Percentiles rank a stretch among this genome's conserved stretches.
Evolutionary conservation across 169 alveolate species (phyloP).

Genomic region (Plasmodium ovale): DNA sequence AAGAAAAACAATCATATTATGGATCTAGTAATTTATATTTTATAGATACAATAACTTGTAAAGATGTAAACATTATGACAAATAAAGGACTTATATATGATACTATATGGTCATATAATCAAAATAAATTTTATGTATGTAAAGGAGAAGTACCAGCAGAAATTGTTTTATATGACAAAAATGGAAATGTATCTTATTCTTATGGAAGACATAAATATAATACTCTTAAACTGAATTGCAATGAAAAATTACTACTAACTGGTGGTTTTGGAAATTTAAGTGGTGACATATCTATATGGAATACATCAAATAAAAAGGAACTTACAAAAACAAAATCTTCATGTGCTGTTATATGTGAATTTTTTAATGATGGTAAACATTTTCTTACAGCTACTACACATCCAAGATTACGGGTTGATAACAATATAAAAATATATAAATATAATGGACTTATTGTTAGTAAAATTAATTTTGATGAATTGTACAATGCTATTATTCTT

Average conservation of each 20-base stretch:
- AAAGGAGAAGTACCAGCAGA: constrained; percentile 85
- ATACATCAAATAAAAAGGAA: constrained; percentile 80
- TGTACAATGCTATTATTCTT: constrained; percentile 76
- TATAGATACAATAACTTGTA: constrained; percentile 59
- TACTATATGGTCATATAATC: constrained; percentile 81
- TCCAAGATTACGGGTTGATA: constrained; percentile 93
- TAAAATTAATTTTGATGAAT: constrained; percentile 80
- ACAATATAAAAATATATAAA: constrained; percentile 86
- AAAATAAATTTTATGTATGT: constrained; percentile 80
- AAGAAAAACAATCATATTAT: constrained; percentile 81
- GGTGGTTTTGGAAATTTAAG: constrained; percentile 94
- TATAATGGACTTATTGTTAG: constrained; percentile 85
- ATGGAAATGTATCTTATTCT: constrained; percentile 78
- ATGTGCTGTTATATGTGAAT: constrained; percentile 87
- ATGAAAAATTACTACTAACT: constrained; percentile 84
- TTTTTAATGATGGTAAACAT: constrained; percentile 85
- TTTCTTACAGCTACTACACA: constrained; percentile 90
- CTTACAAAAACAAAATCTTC: constrained; percentile 82
- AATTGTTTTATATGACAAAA: constrained; percentile 77
- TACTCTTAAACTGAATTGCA: constrained; percentile 86
- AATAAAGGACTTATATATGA: constrained; percentile 82
- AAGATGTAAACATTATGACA: constrained; percentile 47
- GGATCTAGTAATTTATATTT: constrained; percentile 82
- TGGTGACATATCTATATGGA: constrained; percentile 94
- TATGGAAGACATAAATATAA: constrained; percentile 89